Conservation (phyloP, 23 red algal species). For the Pyropia haitanensis region DNA sequence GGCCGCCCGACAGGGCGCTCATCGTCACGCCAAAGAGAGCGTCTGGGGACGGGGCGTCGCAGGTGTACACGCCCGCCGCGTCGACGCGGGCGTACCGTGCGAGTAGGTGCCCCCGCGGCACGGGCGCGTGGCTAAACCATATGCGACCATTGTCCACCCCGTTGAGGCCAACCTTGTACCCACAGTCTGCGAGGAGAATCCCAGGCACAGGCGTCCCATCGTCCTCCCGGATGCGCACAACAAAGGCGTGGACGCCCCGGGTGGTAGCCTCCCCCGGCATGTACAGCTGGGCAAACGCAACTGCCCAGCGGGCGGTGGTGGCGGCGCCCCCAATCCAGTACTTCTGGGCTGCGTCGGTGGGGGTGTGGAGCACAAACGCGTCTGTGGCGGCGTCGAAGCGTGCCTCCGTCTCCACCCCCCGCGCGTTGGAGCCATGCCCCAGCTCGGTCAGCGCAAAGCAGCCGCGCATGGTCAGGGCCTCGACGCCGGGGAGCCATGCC, state of each 20-base stretch:
- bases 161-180: conserved; percentile 85
- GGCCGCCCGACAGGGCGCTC: conserved; percentile 62
- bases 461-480: conserved; percentile 52
- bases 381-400: conserved; percentile 41
- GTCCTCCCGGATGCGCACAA: conserved; percentile 78
- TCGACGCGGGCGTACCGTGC: conserved; percentile 52
- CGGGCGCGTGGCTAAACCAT: conserved; percentile 81
- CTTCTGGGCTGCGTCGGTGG: conserved; percentile 79
- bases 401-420: conserved; percentile 77
- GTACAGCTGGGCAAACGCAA: conserved; percentile 79
- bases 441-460: conserved; percentile 95
- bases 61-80: conserved; percentile 59
- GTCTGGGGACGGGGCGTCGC: conserved; percentile 38
- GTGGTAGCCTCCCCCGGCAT: conserved; percentile 7
- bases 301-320: conserved; percentile 46
- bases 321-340: conserved; percentile 99
- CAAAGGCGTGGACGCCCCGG: conserved; percentile 78
- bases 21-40: conserved; percentile 80
- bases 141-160: conserved; percentile 99
- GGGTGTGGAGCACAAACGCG: conserved; percentile 70
- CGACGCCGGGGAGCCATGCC: conserved; percentile 69
- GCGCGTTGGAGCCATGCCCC: conserved; percentile 87
- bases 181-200: conserved; percentile 74
- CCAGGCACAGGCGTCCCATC: conserved; percentile 20
- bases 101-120: conserved; percentile 71